Conservation (phyloP, 345 rosid genomes). For the Diplotaxis tenuifolia region DNA sequence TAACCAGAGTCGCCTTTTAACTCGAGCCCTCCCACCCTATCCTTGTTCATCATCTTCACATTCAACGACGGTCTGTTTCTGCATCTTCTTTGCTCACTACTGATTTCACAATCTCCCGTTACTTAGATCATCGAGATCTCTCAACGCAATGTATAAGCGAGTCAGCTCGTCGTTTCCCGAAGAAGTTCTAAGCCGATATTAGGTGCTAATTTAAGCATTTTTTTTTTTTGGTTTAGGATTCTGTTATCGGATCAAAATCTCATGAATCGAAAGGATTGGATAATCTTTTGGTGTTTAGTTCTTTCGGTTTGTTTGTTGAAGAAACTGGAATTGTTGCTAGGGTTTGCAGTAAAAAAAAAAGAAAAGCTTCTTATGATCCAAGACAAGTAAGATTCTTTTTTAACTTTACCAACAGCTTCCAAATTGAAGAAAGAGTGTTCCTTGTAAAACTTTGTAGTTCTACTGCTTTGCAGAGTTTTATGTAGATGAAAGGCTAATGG, state of each 20-base stretch:
- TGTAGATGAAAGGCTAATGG: not conserved
- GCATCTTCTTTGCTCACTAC: not conserved
- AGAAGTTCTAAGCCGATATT: too few relatives aligned
- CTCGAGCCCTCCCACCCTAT: conserved; percentile 12
- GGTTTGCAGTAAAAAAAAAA: conserved; percentile 37
- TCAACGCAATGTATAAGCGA: conserved; percentile 23
- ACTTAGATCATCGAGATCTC: not conserved
- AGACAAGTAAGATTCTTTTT: too few relatives aligned
- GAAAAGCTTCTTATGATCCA: too few relatives aligned
- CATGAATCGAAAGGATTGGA: conserved; percentile 7
- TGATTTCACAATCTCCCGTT: not conserved
- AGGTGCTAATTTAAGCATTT: too few relatives aligned
- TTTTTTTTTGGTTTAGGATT: not conserved
- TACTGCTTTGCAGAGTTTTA: not conserved
- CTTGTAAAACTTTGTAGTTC: too few relatives aligned
- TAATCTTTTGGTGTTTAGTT: not conserved
- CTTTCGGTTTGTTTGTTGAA: not conserved
- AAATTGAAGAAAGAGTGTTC: too few relatives aligned
- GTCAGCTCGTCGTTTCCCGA: conserved; percentile 72
- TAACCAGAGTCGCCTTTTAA: conserved; percentile 36
- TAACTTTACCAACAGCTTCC: too few relatives aligned
- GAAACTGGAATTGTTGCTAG: not conserved
- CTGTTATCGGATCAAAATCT: not conserved
- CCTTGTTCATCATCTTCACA: not conserved
- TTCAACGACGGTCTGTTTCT: not conserved